Conservation (phyloP, 2,329 filamentous ascomycete genomes). For the Monosporascus sp. region DNA sequence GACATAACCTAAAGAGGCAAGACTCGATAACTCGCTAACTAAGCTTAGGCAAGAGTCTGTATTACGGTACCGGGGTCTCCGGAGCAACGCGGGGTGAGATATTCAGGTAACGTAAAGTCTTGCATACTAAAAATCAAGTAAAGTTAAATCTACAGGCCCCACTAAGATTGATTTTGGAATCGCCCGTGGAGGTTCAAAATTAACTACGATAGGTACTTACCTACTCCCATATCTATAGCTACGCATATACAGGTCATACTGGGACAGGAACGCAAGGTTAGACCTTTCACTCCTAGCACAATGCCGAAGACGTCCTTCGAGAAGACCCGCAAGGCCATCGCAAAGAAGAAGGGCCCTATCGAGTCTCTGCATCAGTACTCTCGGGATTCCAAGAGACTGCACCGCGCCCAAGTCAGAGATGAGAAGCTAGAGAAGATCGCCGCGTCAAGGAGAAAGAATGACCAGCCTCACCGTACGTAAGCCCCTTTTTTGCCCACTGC, state of each 20-base stretch:
- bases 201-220: too few species aligned
- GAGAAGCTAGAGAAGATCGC: constrained; percentile 72
- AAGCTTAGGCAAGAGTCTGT: too few species aligned
- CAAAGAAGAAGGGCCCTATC: constrained; percentile 75
- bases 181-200: too few species aligned
- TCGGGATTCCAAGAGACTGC: constrained; percentile 75
- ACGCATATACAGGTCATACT: background rate
- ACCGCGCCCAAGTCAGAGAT: constrained; percentile 73
- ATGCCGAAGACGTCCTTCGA: constrained; percentile 69
- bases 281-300: constrained; percentile 15
- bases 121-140: too few species aligned
- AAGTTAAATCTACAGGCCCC: background rate
- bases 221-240: background rate
- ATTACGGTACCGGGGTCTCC: too few species aligned
- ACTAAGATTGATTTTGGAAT: background rate
- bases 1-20: too few species aligned
- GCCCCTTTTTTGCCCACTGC: background rate
- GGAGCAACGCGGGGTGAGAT: too few species aligned
- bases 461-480: constrained; percentile 64
- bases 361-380: constrained; percentile 82
- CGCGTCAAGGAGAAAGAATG: constrained; percentile 64
- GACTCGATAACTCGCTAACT: too few species aligned
- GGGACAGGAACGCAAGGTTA: background rate
- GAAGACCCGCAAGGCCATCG: constrained; percentile 85
- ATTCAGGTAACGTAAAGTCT: too few species aligned